These are phyloP conservation scores for Trametes sanguinea DNA, from an alignment of 768 basidiomycete genomes.

Conservation along the genomic window DNA sequence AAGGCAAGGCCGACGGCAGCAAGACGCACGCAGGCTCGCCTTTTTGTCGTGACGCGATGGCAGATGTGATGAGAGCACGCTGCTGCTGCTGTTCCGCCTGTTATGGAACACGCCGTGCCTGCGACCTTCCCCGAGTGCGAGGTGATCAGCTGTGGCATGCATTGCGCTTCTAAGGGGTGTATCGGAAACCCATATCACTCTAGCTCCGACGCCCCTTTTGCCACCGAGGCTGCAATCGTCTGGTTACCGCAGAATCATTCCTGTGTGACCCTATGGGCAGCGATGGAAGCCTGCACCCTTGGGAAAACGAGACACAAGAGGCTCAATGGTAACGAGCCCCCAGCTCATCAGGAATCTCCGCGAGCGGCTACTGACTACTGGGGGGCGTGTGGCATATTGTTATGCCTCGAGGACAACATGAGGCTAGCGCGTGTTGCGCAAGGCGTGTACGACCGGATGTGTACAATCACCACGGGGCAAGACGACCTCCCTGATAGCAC, in stretches of 20 bases:
- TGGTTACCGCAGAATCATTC: neutral
- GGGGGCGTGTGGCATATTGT: neutral
- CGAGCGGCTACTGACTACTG: conserved; percentile 6
- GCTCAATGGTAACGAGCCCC: neutral
- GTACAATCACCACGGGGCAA: no score
- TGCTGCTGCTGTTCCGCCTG: conserved; percentile 10
- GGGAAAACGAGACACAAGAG: neutral
- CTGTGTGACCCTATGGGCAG: neutral
- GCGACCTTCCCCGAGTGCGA: neutral
- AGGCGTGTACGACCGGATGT: neutral
- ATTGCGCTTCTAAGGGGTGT: neutral
- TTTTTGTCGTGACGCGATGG: conserved; percentile 8
- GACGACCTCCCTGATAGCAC: no score
- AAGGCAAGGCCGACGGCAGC: neutral
- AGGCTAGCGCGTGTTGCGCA: conserved; percentile 8
- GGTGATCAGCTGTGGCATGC: conserved; percentile 16
- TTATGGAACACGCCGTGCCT: conserved; percentile 6
- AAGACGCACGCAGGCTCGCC: conserved; percentile 8
- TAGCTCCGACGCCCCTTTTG: neutral
- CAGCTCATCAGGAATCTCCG: neutral
- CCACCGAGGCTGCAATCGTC: neutral
- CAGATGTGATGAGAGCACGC: conserved; percentile 16
- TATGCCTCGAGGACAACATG: conserved; percentile 20
- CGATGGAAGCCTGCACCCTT: neutral
- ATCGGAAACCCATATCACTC: conserved; percentile 3